Evolutionary conservation across 768 basidiomycete species (phyloP).

Genomic region (Cystofilobasidium capitatum): DNA sequence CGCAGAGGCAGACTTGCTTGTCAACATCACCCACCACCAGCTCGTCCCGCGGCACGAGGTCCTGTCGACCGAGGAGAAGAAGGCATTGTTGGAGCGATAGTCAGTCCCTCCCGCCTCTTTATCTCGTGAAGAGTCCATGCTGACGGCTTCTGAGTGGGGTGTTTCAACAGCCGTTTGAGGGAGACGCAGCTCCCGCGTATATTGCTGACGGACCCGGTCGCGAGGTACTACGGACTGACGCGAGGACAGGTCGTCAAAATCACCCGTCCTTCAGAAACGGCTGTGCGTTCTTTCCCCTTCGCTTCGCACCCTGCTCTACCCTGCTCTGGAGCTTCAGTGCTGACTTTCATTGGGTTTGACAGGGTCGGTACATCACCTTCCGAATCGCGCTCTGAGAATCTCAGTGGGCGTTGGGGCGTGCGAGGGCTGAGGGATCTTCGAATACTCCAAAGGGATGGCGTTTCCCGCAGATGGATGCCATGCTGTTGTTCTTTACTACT

Average conservation of each 20-base stretch:
- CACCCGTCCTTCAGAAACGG: constrained; percentile 90
- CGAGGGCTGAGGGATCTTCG: too few relatives aligned
- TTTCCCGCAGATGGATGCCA: not conserved
- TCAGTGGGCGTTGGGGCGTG: too few relatives aligned
- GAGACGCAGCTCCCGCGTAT: constrained; percentile 97
- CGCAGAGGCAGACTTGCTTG: constrained; percentile 87
- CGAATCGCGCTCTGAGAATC: constrained; percentile 19
- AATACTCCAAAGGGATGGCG: not conserved
- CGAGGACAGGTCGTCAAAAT: constrained; percentile 98
- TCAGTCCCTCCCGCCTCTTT: constrained; percentile 44
- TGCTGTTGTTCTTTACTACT: too few relatives aligned
- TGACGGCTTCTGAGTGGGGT: not conserved
- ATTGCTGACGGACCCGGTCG: constrained; percentile 92
- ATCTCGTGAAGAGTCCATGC: constrained; percentile 1
- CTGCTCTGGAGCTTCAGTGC: not conserved
- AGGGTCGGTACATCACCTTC: constrained; percentile 28
- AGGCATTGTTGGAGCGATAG: constrained; percentile 80
- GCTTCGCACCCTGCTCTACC: too few relatives aligned
- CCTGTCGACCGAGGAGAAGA: constrained; percentile 75
- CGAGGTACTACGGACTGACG: constrained; percentile 89
- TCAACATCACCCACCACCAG: constrained; percentile 94
- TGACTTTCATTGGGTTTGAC: not conserved
- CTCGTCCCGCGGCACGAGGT: constrained; percentile 90
- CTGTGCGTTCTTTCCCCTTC: constrained; percentile 45
- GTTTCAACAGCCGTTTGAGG: constrained; percentile 66